Evolutionary conservation across 495 filamentous ascomycete genomes (phyloP), one percentile per base, ranked within the genome.

Genomic region (Aspergillus indologenus): DNA sequence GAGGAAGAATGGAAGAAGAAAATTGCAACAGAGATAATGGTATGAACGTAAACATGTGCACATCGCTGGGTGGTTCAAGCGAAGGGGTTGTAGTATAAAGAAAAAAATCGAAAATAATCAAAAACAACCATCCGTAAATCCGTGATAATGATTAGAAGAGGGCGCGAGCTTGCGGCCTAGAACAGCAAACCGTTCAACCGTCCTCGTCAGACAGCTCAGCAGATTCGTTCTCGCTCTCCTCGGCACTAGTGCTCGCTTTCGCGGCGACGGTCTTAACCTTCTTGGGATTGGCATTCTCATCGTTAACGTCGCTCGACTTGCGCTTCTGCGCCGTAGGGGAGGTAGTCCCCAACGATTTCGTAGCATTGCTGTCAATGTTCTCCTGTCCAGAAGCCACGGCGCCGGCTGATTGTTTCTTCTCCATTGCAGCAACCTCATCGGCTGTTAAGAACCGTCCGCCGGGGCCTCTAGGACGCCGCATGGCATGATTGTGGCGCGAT

Each of bases 401-500:
- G 24, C 71, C 70, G 34, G 34, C 2, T 5, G 61, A 63, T 15
- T 54, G 57, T 45, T 73, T 72, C 58, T 79, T 84, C 65, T 98
- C 94, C 77, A 98, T 94, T 43, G 89, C 87, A 7, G 89, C 89
- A 19, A 98, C 94, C 69, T 98, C 94, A 45, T 99, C 94, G n/a
- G 94, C 93, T 0, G 94, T 99, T 74, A 99, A 73, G 81, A 99
- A 99, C 31, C 94, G 84, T 40, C 94, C 94, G 49, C 94, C 94
- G n/a, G 94, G 94, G 12, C 94, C 94, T 68, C 94, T 86, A 21
- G 94, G 94, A 62, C 94, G 82, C 42, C 95, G 84, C 94, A 99
- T 99, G 9, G 94, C 94, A 71, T 99, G 94, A 65, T 99, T 99
- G 68, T 99, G 94, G 64, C 94, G 82, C n/a, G 94, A 98, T 69